These are phyloP conservation scores for Taiwanofungus camphoratus DNA, from an alignment of 1,284 basidiomycete species.

Conservation along the genomic window DNA sequence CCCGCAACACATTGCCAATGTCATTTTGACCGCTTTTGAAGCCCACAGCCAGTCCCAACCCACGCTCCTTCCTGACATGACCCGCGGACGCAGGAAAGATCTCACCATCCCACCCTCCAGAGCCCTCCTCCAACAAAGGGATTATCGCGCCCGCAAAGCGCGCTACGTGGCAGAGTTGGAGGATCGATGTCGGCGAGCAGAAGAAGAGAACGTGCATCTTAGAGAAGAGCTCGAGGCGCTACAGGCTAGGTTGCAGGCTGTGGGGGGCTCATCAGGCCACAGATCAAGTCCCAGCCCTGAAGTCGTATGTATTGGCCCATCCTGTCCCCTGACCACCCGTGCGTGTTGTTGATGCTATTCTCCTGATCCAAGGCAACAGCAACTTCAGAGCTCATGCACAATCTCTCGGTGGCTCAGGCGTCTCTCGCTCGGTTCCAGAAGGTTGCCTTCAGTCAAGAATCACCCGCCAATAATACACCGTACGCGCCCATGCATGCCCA, in stretches of 20 bases:
- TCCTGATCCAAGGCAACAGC: constrained; percentile 35
- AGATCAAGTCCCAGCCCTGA: constrained; percentile 31
- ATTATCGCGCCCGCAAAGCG: constrained; percentile 58
- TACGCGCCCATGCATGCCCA: constrained; percentile 29
- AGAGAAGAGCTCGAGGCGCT: constrained; percentile 39
- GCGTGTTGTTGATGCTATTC: constrained; percentile 2
- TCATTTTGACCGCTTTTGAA: neutral
- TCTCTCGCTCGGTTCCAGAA: constrained; percentile 38
- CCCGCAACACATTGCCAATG: neutral
- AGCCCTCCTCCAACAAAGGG: constrained; percentile 48
- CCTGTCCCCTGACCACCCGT: neutral
- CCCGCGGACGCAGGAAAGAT: constrained; percentile 61
- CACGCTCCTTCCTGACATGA: constrained; percentile 33
- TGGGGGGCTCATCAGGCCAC: constrained; percentile 10
- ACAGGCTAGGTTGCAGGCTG: constrained; percentile 14
- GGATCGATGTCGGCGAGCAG: constrained; percentile 42
- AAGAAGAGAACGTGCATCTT: constrained; percentile 48
- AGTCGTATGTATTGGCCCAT: constrained; percentile 31
- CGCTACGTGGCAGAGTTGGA: constrained; percentile 53
- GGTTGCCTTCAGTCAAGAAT: constrained; percentile 24
- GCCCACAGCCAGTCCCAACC: constrained; percentile 4
- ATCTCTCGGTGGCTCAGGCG: constrained; percentile 38
- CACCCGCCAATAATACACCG: constrained; percentile 1
- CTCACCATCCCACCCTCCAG: constrained; percentile 41
- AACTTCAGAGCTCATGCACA: constrained; percentile 45